Evolutionary conservation across 2,329 filamentous ascomycete genomes (phyloP).

Genomic region (Tolypocladium pustulatum): DNA sequence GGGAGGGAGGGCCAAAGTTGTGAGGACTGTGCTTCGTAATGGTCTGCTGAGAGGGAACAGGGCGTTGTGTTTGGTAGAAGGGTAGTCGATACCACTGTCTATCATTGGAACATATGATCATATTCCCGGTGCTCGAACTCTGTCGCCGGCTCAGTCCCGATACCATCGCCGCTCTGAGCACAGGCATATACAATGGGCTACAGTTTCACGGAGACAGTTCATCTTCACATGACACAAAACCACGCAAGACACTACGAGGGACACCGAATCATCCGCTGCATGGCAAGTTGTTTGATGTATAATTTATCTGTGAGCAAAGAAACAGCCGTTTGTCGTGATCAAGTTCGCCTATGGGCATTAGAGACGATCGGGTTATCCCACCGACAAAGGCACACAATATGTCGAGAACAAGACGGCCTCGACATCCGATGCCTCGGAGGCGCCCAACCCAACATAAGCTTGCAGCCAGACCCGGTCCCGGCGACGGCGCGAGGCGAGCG

Average conservation of each 20-base stretch:
- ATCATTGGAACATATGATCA: neutral
- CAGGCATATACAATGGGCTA: neutral
- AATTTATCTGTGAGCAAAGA: slow-evolving; percentile 31
- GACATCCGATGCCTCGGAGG: slow-evolving; percentile 15
- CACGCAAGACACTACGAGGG: neutral
- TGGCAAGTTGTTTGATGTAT: slow-evolving; percentile 14
- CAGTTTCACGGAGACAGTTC: neutral
- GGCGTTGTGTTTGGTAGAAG: neutral
- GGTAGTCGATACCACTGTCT: too few species aligned
- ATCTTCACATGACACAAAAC: neutral
- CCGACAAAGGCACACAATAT: slow-evolving; percentile 2
- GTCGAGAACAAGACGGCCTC: slow-evolving; percentile 2
- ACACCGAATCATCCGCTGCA: neutral
- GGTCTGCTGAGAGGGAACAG: neutral
- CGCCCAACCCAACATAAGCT: slow-evolving; percentile 15
- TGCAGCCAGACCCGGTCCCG: slow-evolving; percentile 11
- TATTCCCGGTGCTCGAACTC: neutral
- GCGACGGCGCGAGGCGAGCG: slow-evolving; percentile 17
- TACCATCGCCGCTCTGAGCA: neutral
- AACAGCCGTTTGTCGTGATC: slow-evolving; percentile 30
- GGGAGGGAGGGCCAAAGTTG: slow-evolving; percentile 5
- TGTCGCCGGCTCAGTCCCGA: neutral
- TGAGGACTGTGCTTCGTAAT: slow-evolving; percentile 13
- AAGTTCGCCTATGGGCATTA: slow-evolving; percentile 27
- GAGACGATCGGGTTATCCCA: slow-evolving; percentile 17